phyloP scores from a whole-genome alignment of 768 basidiomycete species.

The Rhodotorula sphaerocarpa region DNA sequence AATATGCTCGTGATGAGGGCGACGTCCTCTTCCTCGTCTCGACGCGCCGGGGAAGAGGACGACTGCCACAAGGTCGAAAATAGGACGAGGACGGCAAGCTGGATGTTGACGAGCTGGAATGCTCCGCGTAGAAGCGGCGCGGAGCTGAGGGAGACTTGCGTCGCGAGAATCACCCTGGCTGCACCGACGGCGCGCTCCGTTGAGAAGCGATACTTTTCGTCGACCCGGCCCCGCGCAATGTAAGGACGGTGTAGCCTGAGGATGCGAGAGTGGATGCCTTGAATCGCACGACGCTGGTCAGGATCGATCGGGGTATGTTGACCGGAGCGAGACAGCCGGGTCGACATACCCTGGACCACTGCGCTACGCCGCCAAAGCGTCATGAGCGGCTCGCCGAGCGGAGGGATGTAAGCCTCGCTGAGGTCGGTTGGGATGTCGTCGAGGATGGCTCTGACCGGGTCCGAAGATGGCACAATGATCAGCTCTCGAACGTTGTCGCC shows the following conservation, averaged over 20 bases:
- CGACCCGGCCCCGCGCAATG: conserved; percentile 2
- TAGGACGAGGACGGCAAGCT: conserved; percentile 1
- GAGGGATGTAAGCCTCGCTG: conserved; percentile 1
- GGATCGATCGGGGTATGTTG: too few species aligned
- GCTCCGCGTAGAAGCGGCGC: conserved; percentile 4
- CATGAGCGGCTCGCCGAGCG: conserved; percentile 12
- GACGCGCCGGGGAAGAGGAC: neutral
- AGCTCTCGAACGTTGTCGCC: neutral
- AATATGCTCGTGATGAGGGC: conserved; percentile 1
- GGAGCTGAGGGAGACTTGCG: conserved; percentile 2
- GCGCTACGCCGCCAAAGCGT: conserved; percentile 4
- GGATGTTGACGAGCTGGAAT: conserved; percentile 9
- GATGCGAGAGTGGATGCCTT: conserved; percentile 13
- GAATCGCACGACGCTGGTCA: too few species aligned
- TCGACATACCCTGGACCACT: too few species aligned
- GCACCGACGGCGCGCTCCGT: conserved; percentile 7
- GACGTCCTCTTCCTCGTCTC: neutral
- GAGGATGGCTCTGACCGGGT: conserved; percentile 2
- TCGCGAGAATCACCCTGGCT: neutral
- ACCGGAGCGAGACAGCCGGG: too few species aligned
- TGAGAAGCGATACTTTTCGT: neutral
- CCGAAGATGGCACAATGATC: neutral
- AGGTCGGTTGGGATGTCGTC: conserved; percentile 2
- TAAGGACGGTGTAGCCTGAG: conserved; percentile 18
- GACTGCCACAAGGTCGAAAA: conserved; percentile 11